A percentile compares a stretch with the other conserved stretches of the same genome.
These are phyloP conservation scores for Xylaria acuta DNA, from an alignment of 495 filamentous ascomycete species.

Conservation along the genomic window DNA sequence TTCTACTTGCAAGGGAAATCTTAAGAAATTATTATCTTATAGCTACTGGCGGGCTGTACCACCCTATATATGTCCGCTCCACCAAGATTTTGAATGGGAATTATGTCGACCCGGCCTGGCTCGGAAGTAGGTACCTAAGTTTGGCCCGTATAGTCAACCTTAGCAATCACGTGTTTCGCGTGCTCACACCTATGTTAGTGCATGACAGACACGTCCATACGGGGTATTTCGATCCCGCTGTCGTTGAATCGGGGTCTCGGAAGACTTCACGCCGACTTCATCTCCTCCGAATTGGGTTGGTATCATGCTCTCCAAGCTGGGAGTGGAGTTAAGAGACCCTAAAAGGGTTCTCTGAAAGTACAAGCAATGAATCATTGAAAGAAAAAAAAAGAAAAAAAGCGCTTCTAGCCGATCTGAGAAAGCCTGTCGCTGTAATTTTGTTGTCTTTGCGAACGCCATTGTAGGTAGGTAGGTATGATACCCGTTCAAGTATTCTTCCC, in stretches of 20 bases:
- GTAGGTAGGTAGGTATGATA: background rate
- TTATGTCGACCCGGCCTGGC: background rate
- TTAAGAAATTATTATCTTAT: background rate
- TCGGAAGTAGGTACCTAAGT: background rate
- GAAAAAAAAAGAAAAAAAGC: no score
- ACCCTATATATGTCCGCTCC: background rate
- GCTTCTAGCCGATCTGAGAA: background rate
- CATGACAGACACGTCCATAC: background rate
- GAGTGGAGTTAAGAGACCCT: background rate
- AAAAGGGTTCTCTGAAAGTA: background rate
- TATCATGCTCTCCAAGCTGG: background rate
- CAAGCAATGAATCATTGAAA: background rate
- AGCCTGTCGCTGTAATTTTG: background rate
- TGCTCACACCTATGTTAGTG: background rate
- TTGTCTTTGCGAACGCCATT: background rate
- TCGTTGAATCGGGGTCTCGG: conserved; percentile 30
- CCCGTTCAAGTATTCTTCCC: background rate
- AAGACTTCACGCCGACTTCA: conserved; percentile 37
- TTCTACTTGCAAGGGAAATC: background rate
- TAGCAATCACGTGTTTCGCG: background rate
- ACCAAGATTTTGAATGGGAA: background rate
- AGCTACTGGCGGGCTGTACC: background rate
- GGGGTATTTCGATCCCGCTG: conserved; percentile 7
- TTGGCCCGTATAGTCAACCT: background rate
- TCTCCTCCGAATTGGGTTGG: conserved; percentile 22